These are phyloP conservation scores for Paramecium primaurelia DNA, from an alignment of 73 alveolate genomes.

Conservation along the genomic window DNA sequence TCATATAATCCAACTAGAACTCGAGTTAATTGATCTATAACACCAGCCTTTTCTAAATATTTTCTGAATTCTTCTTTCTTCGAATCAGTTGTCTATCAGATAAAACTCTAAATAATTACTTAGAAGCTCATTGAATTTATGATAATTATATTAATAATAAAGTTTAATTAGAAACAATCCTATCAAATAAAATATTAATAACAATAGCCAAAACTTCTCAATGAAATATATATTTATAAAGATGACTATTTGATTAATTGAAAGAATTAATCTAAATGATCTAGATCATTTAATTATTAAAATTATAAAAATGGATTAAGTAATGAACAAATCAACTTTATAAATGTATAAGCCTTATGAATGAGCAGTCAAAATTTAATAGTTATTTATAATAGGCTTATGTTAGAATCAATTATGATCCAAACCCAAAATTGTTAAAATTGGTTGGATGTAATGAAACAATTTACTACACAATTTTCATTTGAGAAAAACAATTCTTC, in stretches of 20 bases:
- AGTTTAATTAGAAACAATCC: not conserved
- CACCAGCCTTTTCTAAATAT: slow-evolving; percentile 92
- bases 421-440: not conserved
- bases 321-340: not conserved
- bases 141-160: not conserved
- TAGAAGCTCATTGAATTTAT: not conserved
- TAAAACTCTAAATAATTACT: not conserved
- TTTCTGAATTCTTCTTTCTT: slow-evolving; percentile 94
- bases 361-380: not conserved
- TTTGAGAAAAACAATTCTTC: not conserved
- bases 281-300: not conserved
- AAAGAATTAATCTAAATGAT: not conserved
- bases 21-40: slow-evolving; percentile 86
- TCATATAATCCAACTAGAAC: slow-evolving; percentile 93
- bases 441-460: not conserved
- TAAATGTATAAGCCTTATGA: not conserved
- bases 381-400: not conserved
- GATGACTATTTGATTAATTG: not conserved
- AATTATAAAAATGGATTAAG: not conserved
- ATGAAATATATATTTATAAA: not conserved
- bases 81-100: slow-evolving; percentile 74
- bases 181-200: not conserved
- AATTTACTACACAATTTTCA: not conserved
- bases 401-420: not conserved
- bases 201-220: not conserved